phyloP scores from a whole-genome alignment of 148 eudicot genomes.

The Diospyros lotus region DNA sequence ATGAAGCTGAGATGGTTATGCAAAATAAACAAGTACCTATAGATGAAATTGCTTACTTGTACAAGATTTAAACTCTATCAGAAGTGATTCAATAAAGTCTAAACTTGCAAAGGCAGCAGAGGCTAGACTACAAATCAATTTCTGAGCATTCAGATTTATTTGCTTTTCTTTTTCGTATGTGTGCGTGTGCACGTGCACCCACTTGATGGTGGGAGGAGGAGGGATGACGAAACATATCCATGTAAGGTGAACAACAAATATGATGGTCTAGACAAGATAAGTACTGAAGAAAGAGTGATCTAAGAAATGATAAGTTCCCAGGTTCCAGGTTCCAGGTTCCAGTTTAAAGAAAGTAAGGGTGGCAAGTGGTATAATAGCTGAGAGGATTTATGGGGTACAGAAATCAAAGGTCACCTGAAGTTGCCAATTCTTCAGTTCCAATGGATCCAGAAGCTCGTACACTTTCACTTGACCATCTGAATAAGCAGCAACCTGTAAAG shows the following conservation, averaged over 20 bases:
- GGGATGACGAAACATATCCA: not conserved
- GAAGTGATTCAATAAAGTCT: too few relatives aligned
- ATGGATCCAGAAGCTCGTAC: constrained; percentile 67
- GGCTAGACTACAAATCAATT: too few relatives aligned
- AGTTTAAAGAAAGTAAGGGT: not conserved
- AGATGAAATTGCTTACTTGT: not conserved
- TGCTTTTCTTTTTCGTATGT: too few relatives aligned
- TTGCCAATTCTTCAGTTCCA: constrained; percentile 83
- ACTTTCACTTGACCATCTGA: constrained; percentile 83
- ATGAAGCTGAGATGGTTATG: not conserved
- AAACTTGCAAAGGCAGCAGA: too few relatives aligned
- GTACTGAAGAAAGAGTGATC: too few relatives aligned
- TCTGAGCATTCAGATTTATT: too few relatives aligned
- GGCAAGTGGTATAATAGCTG: not conserved
- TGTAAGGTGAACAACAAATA: too few relatives aligned
- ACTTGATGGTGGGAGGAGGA: not conserved
- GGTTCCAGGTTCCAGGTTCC: too few relatives aligned
- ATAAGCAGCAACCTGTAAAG: constrained; percentile 69
- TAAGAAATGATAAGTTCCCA: too few relatives aligned
- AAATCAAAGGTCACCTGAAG: constrained; percentile 63
- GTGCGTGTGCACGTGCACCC: too few relatives aligned
- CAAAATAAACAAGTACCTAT: not conserved
- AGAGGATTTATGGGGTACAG: not conserved
- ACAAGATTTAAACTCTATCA: too few relatives aligned
- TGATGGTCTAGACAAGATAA: too few relatives aligned